Evolutionary conservation across 192 early-diverging fungal genomes (phyloP).

Genomic region (Piromyces finnis): DNA sequence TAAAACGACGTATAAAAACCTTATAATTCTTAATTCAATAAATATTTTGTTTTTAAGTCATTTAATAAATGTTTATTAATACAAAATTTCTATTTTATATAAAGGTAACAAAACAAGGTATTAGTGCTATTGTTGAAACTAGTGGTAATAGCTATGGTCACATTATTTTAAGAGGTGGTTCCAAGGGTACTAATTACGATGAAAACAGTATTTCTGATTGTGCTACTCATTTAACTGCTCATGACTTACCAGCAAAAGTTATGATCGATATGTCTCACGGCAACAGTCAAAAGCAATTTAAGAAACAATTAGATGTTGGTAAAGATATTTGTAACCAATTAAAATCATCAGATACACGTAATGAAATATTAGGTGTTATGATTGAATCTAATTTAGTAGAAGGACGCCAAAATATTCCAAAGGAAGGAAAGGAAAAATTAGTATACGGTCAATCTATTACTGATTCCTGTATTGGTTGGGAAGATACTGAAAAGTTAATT

Average conservation of each 20-base stretch:
- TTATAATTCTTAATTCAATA: too few species aligned
- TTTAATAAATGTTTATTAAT: too few species aligned
- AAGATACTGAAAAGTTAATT: slow-evolving; percentile 61
- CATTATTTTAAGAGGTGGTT: slow-evolving; percentile 81
- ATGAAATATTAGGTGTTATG: slow-evolving; percentile 82
- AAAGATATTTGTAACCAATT: slow-evolving; percentile 20
- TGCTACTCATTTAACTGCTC: slow-evolving; percentile 2
- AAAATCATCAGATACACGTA: slow-evolving; percentile 4
- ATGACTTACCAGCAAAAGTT: slow-evolving; percentile 19
- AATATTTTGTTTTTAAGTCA: too few species aligned
- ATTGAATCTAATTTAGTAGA: slow-evolving; percentile 83
- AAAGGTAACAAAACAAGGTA: slow-evolving; percentile 61
- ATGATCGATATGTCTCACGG: slow-evolving; percentile 98
- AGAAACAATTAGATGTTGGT: slow-evolving; percentile 67
- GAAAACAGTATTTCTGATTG: slow-evolving; percentile 40
- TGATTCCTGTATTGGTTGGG: slow-evolving; percentile 87
- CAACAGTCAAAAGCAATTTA: slow-evolving; percentile 74
- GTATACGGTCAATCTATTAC: slow-evolving; percentile 80
- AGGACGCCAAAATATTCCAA: slow-evolving; percentile 55
- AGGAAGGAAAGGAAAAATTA: slow-evolving; percentile 48
- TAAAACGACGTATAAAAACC: too few species aligned
- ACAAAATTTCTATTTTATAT: too few species aligned
- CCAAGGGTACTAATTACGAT: slow-evolving; percentile 78
- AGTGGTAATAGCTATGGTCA: slow-evolving; percentile 84
- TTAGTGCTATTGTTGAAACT: slow-evolving; percentile 64